Conservation (phyloP, 2,329 filamentous ascomycete species). For the Capronia americana region DNA sequence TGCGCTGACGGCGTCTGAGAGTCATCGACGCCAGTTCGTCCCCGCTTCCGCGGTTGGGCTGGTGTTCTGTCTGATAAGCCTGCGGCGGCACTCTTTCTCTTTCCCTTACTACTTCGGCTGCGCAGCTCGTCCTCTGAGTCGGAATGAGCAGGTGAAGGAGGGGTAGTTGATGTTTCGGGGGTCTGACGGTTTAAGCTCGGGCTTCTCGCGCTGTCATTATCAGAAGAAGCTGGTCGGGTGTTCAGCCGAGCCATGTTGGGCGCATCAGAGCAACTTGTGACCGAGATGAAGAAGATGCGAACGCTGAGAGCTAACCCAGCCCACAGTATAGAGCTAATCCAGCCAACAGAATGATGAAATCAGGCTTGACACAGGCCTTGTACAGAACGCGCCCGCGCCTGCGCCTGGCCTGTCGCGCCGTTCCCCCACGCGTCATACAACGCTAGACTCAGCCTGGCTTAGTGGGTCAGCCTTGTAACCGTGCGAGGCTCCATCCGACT, state of each 20-base stretch:
- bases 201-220: constrained; percentile 52
- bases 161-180: constrained; percentile 11
- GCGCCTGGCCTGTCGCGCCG: constrained; percentile 3
- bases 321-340: neutral
- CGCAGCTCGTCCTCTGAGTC: constrained; percentile 57
- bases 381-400: constrained; percentile 1
- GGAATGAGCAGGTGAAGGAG: constrained; percentile 48
- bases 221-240: constrained; percentile 36
- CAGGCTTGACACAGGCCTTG: neutral
- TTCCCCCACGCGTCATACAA: constrained; percentile 1
- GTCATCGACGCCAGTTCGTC: constrained; percentile 45
- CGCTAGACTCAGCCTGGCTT: constrained; percentile 1
- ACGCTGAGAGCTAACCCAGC: neutral
- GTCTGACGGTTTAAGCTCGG: constrained; percentile 25
- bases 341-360: neutral
- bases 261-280: constrained; percentile 15
- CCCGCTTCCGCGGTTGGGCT: constrained; percentile 51
- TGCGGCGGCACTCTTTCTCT: constrained; percentile 50
- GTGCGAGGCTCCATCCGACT: neutral
- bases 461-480: constrained; percentile 1
- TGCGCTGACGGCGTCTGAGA: constrained; percentile 44
- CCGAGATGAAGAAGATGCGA: neutral
- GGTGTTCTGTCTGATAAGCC: constrained; percentile 31
- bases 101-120: constrained; percentile 44
- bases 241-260: constrained; percentile 37